Percentiles rank a stretch among this genome's conserved stretches.
Evolutionary conservation across 805 yeast species (phyloP).

Genomic region (Jamesozyma jinghongensis): DNA sequence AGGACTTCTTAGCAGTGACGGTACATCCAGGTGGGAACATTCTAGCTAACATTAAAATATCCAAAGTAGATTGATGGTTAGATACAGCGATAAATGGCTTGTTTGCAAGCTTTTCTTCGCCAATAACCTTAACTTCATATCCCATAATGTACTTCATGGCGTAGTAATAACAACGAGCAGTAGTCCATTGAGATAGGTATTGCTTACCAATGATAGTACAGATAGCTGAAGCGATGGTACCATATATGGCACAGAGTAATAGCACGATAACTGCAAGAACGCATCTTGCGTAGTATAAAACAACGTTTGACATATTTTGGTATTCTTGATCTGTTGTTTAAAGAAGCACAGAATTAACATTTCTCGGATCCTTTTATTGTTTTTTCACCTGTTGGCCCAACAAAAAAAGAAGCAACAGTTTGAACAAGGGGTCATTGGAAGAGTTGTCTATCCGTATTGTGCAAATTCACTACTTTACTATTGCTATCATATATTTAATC

Average conservation of each 20-base stretch:
- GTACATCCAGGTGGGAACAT: conserved; percentile 82
- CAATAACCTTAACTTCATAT: conserved; percentile 56
- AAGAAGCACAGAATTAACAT: not conserved
- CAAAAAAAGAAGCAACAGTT: too few relatives aligned
- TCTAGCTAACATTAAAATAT: conserved; percentile 70
- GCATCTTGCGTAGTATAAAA: conserved; percentile 50
- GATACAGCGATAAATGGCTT: conserved; percentile 74
- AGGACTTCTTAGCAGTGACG: conserved; percentile 83
- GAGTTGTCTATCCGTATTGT: too few relatives aligned
- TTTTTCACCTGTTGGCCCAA: too few relatives aligned
- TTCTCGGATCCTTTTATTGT: not conserved
- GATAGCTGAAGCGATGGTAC: conserved; percentile 64
- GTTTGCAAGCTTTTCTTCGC: conserved; percentile 48
- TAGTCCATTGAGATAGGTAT: conserved; percentile 78
- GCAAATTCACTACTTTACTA: too few relatives aligned
- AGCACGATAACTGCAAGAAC: conserved; percentile 45
- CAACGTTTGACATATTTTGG: conserved; percentile 5
- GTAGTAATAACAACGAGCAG: conserved; percentile 73
- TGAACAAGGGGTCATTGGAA: too few relatives aligned
- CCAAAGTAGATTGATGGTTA: conserved; percentile 88
- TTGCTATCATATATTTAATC: too few relatives aligned
- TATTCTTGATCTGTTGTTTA: not conserved
- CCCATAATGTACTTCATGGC: conserved; percentile 56
- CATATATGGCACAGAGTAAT: conserved; percentile 58
- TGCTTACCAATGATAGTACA: conserved; percentile 63